These are phyloP conservation scores for Narthecium ossifragum DNA, from an alignment of 106 monocot species.

Conservation along the genomic window DNA sequence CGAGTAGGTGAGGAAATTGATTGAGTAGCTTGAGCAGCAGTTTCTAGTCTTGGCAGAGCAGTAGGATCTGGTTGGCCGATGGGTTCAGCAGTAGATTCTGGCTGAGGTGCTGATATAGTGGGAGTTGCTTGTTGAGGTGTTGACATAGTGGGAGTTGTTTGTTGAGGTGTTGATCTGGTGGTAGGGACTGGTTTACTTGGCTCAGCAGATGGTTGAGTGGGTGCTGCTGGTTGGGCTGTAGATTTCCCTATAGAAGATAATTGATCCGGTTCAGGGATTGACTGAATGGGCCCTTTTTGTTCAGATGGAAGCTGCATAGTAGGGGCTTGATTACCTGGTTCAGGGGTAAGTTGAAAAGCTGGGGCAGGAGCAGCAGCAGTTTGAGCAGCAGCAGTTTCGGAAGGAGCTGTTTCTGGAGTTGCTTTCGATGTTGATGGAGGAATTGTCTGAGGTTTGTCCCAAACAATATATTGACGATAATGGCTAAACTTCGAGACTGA, in stretches of 20 bases:
- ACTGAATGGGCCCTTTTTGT: background rate
- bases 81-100: background rate
- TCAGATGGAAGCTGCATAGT: background rate
- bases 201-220: background rate
- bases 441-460: background rate
- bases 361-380: too few relatives aligned
- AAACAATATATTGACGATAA: background rate
- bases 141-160: too few relatives aligned
- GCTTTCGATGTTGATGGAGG: background rate
- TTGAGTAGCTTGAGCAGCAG: background rate
- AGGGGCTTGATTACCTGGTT: background rate
- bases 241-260: too few relatives aligned
- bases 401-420: too few relatives aligned
- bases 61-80: background rate
- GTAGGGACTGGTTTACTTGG: background rate
- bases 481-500: background rate
- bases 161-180: background rate
- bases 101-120: background rate
- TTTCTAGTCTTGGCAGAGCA: background rate
- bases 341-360: background rate
- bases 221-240: too few relatives aligned
- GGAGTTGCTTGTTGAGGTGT: too few relatives aligned
- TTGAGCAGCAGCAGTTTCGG: too few relatives aligned
- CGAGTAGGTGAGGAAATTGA: background rate
- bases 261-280: background rate